A percentile compares a stretch with the other conserved stretches of the same genome.
phyloP scores from a whole-genome alignment of 805 yeast genomes.

The Nakazawaea wyomingensis region DNA sequence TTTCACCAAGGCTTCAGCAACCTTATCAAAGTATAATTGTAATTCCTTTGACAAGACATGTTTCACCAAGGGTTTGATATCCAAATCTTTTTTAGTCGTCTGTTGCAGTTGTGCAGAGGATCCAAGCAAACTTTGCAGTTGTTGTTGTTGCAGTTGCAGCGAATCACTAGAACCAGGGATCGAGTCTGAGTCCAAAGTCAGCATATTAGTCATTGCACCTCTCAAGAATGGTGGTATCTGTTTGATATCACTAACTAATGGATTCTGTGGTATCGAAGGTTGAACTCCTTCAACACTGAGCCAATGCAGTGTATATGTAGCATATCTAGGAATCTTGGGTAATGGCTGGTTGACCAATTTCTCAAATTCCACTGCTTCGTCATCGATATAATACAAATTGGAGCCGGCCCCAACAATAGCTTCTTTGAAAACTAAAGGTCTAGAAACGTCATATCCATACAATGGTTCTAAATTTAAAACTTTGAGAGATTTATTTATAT shows the following conservation, averaged over 20 bases:
- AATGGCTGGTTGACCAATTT: conserved; percentile 87
- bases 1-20: conserved; percentile 68
- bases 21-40: conserved; percentile 88
- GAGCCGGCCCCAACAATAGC: conserved; percentile 91
- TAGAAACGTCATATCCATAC: conserved; percentile 75
- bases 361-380: conserved; percentile 92
- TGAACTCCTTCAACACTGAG: conserved; percentile 98
- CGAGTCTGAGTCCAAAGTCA: conserved; percentile 45
- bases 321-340: conserved; percentile 90
- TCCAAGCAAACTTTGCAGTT: not conserved
- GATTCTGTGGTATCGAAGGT: conserved; percentile 96
- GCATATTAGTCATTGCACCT: conserved; percentile 73
- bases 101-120: conserved; percentile 2
- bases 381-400: conserved; percentile 84
- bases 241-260: conserved; percentile 73
- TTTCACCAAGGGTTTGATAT: conserved; percentile 84
- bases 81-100: conserved; percentile 39
- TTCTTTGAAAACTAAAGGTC: conserved; percentile 75
- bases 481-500: conserved; percentile 74
- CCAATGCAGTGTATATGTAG: conserved; percentile 96
- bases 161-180: conserved; percentile 21
- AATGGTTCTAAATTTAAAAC: conserved; percentile 90
- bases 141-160: conserved; percentile 16
- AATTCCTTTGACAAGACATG: conserved; percentile 93
- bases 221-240: conserved; percentile 71